Base-by-base conservation (phyloP, 1,284 basidiomycete species). In the Cyathus olla region DNA sequence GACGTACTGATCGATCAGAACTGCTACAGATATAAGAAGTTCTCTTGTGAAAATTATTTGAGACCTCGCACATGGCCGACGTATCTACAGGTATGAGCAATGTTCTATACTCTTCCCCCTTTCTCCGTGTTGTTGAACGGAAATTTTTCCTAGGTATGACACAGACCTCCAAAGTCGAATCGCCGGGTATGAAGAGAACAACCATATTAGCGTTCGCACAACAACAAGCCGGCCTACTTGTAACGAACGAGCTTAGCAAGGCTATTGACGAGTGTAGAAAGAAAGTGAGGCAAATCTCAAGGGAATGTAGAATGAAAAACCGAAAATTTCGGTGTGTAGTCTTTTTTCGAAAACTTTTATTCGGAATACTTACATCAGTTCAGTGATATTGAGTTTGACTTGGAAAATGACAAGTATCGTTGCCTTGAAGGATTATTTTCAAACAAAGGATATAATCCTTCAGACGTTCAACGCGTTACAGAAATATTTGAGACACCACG, bases 311-410 rank as follows among this genome's bases (percentile, higher is more conserved):
- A 51, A 71, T 72, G 4, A 75, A 74, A 62, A 85, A 84, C 55
- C 68, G 80, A 42, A 82, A 80, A 60, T 84, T 82, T 61, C 72
- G 82, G 77, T 80, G 56, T 51, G 71, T 48, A n/a, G 17, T 3
- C 48, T 40, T n/a, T 21, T 21, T 10, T 5, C 17, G 28, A 37
- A 13, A 15, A 4, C 5, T 42, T 42, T 19, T 42, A 19, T 42
- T 17, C 19, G 19, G 6, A 4, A 21, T 42, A 15, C 35, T 24
- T 4, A 3, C 51, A 35, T 28, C 35, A 40, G 4, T 28, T 21
- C 42, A 85, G 84, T 64, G 85, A 87, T 68, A 74, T 83, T 48
- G 85, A 86, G 67, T 87, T 86, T 60, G 85, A 87, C 63, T 70
- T 87, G 1, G 83, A 83, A 59, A 79, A 80, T 44, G 83, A 85